These are phyloP conservation scores for Vanrija sp. DNA, from an alignment of 1,284 basidiomycete species.

Conservation along the genomic window DNA sequence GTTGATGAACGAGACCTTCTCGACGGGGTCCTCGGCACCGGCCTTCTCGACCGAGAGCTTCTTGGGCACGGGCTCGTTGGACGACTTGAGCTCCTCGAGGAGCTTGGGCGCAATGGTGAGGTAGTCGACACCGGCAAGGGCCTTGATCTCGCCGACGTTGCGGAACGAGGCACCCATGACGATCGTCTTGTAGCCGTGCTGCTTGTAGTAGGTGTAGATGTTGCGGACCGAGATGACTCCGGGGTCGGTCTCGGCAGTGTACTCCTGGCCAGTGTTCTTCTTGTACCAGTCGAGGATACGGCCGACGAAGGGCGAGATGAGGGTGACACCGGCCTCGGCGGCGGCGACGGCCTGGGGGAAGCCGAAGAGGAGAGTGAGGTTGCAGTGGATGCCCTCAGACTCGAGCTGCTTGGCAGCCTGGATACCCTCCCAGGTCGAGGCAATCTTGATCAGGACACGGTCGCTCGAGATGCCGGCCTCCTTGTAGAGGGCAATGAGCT, in stretches of 20 bases:
- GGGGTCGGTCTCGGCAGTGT: conserved; percentile 83
- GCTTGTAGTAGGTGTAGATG: conserved; percentile 96
- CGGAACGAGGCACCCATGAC: conserved; percentile 99
- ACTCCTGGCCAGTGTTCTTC: conserved; percentile 74
- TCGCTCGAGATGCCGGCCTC: conserved; percentile 86
- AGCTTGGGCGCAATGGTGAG: conserved; percentile 88
- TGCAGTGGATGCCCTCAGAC: conserved; percentile 92
- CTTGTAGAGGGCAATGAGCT: conserved; percentile 92
- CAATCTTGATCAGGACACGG: conserved; percentile 96
- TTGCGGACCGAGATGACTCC: conserved; percentile 92
- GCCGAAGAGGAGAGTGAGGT: conserved; percentile 97
- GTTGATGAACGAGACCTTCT: conserved; percentile 83
- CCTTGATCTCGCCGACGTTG: conserved; percentile 88
- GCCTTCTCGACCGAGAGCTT: conserved; percentile 69
- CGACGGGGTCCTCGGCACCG: conserved; percentile 57
- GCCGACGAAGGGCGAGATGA: conserved; percentile 99
- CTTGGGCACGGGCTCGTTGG: conserved; percentile 71
- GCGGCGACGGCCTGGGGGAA: conserved; percentile 98
- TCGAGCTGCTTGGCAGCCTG: conserved; percentile 97
- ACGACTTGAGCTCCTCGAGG: conserved; percentile 87
- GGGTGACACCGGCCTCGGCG: conserved; percentile 93
- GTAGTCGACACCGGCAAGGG: conserved; percentile 94
- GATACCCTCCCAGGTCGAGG: conserved; percentile 99
- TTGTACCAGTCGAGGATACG: conserved; percentile 98
- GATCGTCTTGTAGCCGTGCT: conserved; percentile 96